Conservation (phyloP, 2,329 filamentous ascomycete genomes). For the Sporothrix phasma region DNA sequence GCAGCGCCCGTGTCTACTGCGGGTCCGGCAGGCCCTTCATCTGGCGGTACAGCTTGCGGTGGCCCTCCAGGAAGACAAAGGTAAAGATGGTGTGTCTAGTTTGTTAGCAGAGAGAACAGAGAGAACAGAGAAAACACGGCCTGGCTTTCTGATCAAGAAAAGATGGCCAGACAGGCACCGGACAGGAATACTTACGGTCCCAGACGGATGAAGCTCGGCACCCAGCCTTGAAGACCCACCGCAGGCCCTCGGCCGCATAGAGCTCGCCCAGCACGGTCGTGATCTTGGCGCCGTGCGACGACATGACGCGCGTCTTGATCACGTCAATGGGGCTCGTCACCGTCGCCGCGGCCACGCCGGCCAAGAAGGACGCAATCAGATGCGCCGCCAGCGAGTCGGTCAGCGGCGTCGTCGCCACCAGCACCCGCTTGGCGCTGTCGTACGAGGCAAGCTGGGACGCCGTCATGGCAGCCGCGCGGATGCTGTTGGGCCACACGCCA, state of each 20-base stretch:
- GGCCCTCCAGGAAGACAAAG: slow-evolving; percentile 77
- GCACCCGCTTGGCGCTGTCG: slow-evolving; percentile 65
- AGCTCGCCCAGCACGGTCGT: slow-evolving; percentile 58
- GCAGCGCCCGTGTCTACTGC: background rate
- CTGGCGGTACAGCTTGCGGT: slow-evolving; percentile 65
- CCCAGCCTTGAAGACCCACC: slow-evolving; percentile 86
- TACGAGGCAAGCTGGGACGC: slow-evolving; percentile 76
- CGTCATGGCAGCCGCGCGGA: slow-evolving; percentile 79
- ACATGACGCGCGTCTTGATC: slow-evolving; percentile 84
- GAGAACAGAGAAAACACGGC: background rate
- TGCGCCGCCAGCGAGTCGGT: slow-evolving; percentile 65
- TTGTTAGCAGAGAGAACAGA: background rate
- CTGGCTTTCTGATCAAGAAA: too few species aligned
- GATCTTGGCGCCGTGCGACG: slow-evolving; percentile 41
- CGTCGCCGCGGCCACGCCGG: slow-evolving; percentile 75
- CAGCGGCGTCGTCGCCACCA: slow-evolving; percentile 57
- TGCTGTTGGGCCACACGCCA: slow-evolving; percentile 74
- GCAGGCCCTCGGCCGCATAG: slow-evolving; percentile 58
- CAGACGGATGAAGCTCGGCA: slow-evolving; percentile 60
- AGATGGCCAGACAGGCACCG: background rate
- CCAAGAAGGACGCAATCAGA: slow-evolving; percentile 66
- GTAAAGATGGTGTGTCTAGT: slow-evolving; percentile 71
- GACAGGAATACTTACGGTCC: slow-evolving; percentile 44
- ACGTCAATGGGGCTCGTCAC: slow-evolving; percentile 80
- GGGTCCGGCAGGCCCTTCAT: slow-evolving; percentile 34